Conservation (phyloP, 805 yeast genomes). For the Sugiyamaella mastotermitis region DNA sequence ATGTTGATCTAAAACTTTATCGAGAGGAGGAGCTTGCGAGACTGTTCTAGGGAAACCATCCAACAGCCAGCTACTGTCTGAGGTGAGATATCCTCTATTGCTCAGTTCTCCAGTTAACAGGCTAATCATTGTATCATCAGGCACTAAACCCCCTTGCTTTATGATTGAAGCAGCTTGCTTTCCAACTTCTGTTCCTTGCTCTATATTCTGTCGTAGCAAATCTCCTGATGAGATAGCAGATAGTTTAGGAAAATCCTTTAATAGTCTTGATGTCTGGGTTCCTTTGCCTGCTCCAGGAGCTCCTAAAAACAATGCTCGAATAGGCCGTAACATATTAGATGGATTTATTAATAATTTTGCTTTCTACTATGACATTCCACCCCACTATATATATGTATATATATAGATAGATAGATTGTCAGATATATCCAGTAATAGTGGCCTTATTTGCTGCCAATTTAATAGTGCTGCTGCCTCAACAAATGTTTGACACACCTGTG, state of each 20-base stretch:
- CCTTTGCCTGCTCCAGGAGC: constrained; percentile 98
- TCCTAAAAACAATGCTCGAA: constrained; percentile 69
- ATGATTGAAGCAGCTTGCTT: constrained; percentile 50
- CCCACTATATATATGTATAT: too few relatives aligned
- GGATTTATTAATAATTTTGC: too few relatives aligned
- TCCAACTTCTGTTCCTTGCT: constrained; percentile 46
- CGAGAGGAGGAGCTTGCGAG: constrained; percentile 61
- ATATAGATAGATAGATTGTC: too few relatives aligned
- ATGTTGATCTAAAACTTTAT: constrained; percentile 33
- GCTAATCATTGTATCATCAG: constrained; percentile 61
- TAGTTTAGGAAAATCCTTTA: constrained; percentile 47
- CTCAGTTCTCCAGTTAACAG: constrained; percentile 49
- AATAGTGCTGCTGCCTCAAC: too few relatives aligned
- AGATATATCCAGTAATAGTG: too few relatives aligned
- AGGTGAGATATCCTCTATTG: constrained; percentile 37
- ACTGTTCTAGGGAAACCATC: constrained; percentile 91
- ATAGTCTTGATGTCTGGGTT: constrained; percentile 67
- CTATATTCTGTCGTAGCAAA: constrained; percentile 63
- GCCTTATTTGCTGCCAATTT: too few relatives aligned
- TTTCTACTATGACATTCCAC: too few relatives aligned
- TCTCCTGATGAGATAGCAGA: constrained; percentile 77
- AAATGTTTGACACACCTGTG: too few relatives aligned
- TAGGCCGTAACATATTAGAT: constrained; percentile 20
- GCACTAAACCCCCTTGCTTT: constrained; percentile 59
- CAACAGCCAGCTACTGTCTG: constrained; percentile 57